phyloP scores from a whole-genome alignment of 164 flowering plant genomes.

The Brasenia schreberi region DNA sequence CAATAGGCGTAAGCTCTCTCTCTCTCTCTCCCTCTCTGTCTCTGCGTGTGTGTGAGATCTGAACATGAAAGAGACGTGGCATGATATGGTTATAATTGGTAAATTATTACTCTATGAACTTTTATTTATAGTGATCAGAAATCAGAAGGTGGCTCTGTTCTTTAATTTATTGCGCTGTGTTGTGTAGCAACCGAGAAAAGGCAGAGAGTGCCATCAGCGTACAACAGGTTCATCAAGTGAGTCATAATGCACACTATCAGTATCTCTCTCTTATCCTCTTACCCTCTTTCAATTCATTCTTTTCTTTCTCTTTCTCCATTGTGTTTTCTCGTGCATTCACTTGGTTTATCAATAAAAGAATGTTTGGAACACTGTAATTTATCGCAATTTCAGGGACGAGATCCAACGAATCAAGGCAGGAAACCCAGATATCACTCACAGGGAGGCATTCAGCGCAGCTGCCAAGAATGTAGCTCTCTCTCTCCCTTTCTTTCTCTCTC shows the following conservation, averaged over 20 bases:
- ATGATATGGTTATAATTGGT: not conserved
- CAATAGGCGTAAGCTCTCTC: not conserved
- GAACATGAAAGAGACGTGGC: not conserved
- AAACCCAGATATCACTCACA: slow-evolving; percentile 93
- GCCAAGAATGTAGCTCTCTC: slow-evolving; percentile 64
- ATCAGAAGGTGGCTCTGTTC: too few species aligned
- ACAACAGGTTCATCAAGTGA: slow-evolving; percentile 97
- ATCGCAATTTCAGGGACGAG: slow-evolving; percentile 63
- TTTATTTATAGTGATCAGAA: slow-evolving; percentile 9
- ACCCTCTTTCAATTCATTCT: not conserved
- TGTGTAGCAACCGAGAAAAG: slow-evolving; percentile 93
- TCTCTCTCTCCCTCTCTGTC: not conserved
- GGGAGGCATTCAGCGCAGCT: slow-evolving; percentile 99
- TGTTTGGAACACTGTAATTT: too few species aligned
- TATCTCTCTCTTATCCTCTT: not conserved
- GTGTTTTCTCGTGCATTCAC: too few species aligned
- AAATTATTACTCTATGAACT: slow-evolving; percentile 19
- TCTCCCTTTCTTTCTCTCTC: too few species aligned
- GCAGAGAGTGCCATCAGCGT: slow-evolving; percentile 99
- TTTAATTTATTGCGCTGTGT: too few species aligned
- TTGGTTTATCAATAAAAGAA: too few species aligned
- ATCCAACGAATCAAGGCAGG: slow-evolving; percentile 99
- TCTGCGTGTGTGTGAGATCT: not conserved
- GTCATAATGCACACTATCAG: slow-evolving; percentile 13
- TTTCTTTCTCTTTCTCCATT: not conserved